A percentile compares a stretch with the other conserved stretches of the same genome.
phyloP scores from a whole-genome alignment of 2,329 filamentous ascomycete species.

The Ceratocystis cacaofunesta region DNA sequence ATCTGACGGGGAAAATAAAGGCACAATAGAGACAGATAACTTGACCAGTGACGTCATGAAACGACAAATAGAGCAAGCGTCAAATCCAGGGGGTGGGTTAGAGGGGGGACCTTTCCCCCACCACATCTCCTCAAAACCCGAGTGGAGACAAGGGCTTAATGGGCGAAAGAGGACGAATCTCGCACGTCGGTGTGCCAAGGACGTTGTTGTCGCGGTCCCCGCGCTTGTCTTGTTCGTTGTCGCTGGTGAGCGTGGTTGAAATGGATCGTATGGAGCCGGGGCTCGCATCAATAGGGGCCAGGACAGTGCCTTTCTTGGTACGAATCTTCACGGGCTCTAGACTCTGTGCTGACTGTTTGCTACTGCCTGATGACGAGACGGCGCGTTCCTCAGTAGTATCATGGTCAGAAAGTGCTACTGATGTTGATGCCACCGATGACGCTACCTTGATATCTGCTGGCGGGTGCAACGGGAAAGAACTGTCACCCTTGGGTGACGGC shows the following conservation, averaged over 20 bases:
- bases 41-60: constrained; percentile 1
- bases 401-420: constrained; percentile 6
- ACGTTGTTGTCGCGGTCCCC: background rate
- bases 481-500: constrained; percentile 12
- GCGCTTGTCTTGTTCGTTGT: constrained; percentile 27
- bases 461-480: constrained; percentile 8
- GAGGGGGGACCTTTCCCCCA: background rate
- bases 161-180: constrained; percentile 45
- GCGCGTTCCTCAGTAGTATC: constrained; percentile 14
- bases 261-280: constrained; percentile 16
- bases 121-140: constrained; percentile 33
- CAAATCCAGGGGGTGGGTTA: background rate
- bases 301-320: constrained; percentile 13
- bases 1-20: background rate
- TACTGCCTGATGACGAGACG: constrained; percentile 50
- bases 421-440: constrained; percentile 1
- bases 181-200: constrained; percentile 22
- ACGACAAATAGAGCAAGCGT: background rate
- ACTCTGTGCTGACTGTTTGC: constrained; percentile 31
- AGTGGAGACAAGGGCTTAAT: constrained; percentile 52
- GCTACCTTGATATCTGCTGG: constrained; percentile 8
- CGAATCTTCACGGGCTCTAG: constrained; percentile 23
- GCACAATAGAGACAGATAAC: background rate
- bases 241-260: constrained; percentile 32
- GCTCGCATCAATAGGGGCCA: constrained; percentile 16